Evolutionary conservation across 2,329 filamentous ascomycete species (phyloP).

Genomic region (Alternaria conjuncta): DNA sequence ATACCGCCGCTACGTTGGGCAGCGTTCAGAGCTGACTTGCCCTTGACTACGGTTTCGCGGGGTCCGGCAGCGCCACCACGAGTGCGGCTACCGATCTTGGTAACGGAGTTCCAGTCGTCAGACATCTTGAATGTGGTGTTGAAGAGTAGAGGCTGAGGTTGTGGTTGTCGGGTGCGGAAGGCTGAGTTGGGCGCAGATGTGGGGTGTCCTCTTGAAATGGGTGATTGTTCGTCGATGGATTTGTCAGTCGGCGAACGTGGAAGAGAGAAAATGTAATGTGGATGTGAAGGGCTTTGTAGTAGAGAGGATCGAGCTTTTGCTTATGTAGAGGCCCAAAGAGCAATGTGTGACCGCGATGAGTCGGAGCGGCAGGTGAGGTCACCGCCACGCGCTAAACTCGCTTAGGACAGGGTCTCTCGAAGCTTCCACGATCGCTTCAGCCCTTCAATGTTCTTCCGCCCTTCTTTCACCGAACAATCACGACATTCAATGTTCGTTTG

Average conservation of each 20-base stretch:
- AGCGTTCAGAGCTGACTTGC: constrained; percentile 84
- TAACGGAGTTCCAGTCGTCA: constrained; percentile 85
- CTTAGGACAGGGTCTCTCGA: constrained; percentile 23
- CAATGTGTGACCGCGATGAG: constrained; percentile 22
- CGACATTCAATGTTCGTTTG: neutral
- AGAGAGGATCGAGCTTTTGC: constrained; percentile 13
- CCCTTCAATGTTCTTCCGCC: constrained; percentile 10
- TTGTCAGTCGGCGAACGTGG: constrained; percentile 10
- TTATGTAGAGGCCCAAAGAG: constrained; percentile 19
- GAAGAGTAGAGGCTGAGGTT: constrained; percentile 1
- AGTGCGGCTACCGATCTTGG: constrained; percentile 91
- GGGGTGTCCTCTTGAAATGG: constrained; percentile 17
- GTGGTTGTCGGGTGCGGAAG: constrained; percentile 11
- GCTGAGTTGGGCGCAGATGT: constrained; percentile 15
- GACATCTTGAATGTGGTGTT: constrained; percentile 58
- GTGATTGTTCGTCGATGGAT: constrained; percentile 8
- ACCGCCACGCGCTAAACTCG: constrained; percentile 27
- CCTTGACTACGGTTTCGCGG: constrained; percentile 88
- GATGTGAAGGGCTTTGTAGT: constrained; percentile 3
- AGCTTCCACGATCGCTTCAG: constrained; percentile 24
- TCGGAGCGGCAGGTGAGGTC: constrained; percentile 27
- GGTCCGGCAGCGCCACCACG: constrained; percentile 69
- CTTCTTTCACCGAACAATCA: constrained; percentile 13
- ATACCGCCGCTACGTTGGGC: constrained; percentile 80
- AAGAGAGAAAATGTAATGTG: neutral